These are phyloP conservation scores for Curvularia sp. DNA, from an alignment of 2,329 filamentous ascomycete genomes.

Conservation along the genomic window DNA sequence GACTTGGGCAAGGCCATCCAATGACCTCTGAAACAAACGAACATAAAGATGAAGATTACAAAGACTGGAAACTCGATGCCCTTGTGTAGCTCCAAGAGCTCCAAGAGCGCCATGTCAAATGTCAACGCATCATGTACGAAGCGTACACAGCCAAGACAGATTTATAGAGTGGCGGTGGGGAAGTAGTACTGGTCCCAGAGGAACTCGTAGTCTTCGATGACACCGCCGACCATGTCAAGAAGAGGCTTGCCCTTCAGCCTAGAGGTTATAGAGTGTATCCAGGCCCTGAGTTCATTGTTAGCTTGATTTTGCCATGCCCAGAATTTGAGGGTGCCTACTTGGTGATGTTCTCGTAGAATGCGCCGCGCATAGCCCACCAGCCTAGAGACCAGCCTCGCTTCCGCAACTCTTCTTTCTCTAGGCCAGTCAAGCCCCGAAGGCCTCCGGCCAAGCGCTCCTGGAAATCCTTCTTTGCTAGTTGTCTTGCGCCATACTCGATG, in stretches of 20 bases:
- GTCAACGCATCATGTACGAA: background rate
- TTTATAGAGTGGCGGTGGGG: conserved; percentile 65
- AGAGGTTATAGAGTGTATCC: conserved; percentile 72
- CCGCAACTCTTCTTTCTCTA: conserved; percentile 89
- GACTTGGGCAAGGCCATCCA: conserved; percentile 4
- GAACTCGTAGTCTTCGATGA: conserved; percentile 96
- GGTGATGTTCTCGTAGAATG: conserved; percentile 92
- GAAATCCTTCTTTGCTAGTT: conserved; percentile 75
- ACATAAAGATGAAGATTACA: background rate
- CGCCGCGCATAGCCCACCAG: conserved; percentile 97
- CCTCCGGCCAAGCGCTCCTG: conserved; percentile 70
- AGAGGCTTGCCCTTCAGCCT: conserved; percentile 76
- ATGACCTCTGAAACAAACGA: background rate
- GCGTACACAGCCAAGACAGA: background rate
- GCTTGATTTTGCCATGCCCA: conserved; percentile 1
- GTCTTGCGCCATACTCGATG: conserved; percentile 87
- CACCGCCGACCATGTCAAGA: conserved; percentile 80
- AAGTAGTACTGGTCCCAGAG: conserved; percentile 99
- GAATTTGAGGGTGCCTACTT: conserved; percentile 55
- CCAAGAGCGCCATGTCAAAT: conserved; percentile 1
- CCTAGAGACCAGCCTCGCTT: conserved; percentile 88
- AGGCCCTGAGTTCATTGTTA: conserved; percentile 54
- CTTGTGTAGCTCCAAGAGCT: background rate
- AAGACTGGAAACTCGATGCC: background rate
- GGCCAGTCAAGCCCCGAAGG: conserved; percentile 76